These are phyloP conservation scores for Hypoxylon sp. DNA, from an alignment of 2,329 filamentous ascomycete genomes.

Conservation along the genomic window DNA sequence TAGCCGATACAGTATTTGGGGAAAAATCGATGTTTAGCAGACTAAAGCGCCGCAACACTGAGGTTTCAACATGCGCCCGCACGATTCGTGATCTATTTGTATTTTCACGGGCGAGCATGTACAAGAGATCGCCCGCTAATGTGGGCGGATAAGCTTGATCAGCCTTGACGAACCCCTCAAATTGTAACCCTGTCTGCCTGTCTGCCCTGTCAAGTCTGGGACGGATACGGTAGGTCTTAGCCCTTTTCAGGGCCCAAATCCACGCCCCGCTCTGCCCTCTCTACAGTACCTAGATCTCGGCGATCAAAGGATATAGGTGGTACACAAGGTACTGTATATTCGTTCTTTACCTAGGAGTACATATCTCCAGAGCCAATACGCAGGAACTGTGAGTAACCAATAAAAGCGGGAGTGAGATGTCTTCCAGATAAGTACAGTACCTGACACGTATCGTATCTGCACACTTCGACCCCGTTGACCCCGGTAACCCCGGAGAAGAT, in stretches of 20 bases:
- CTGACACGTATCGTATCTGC: conserved; percentile 19
- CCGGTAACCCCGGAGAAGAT: conserved; percentile 36
- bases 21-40: background rate
- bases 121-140: conserved; percentile 44
- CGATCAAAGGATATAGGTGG: conserved; percentile 8
- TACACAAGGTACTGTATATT: background rate
- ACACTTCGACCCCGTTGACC: conserved; percentile 27
- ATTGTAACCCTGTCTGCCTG: conserved; percentile 28
- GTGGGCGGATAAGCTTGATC: conserved; percentile 24
- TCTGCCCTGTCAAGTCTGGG: conserved; percentile 1
- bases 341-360: background rate
- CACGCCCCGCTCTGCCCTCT: conserved; percentile 28
- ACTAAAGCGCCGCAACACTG: conserved; percentile 8
- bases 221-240: conserved; percentile 16
- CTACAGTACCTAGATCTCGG: conserved; percentile 12
- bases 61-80: background rate
- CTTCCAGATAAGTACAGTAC: conserved; percentile 1
- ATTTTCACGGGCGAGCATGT: conserved; percentile 34
- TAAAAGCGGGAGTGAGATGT: conserved; percentile 6
- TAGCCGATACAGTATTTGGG: conserved; percentile 3
- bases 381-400: too few relatives aligned
- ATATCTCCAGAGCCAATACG: conserved; percentile 20
- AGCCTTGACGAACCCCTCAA: conserved; percentile 39
- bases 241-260: conserved; percentile 25
- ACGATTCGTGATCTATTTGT: conserved; percentile 4